A percentile compares a stretch with the other conserved stretches of the same genome.
phyloP scores from a whole-genome alignment of 306 rosid species.

The Argentina anserina region DNA sequence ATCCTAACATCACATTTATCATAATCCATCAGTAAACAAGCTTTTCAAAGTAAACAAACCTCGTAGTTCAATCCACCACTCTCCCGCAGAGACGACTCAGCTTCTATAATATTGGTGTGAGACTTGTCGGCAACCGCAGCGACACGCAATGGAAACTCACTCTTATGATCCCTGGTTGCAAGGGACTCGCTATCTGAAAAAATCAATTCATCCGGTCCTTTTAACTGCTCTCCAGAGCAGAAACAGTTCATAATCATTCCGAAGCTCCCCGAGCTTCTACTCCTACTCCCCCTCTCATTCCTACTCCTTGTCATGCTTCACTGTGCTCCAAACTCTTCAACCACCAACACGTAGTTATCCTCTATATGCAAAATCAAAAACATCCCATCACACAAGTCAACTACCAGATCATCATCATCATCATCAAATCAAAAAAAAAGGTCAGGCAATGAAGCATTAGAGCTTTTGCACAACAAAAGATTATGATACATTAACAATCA shows the following conservation, averaged over 20 bases:
- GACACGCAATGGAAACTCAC: conserved; percentile 29
- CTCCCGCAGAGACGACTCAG: conserved; percentile 75
- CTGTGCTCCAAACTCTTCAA: conserved; percentile 45
- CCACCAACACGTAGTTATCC: conserved; percentile 19
- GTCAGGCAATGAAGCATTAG: conserved; percentile 1
- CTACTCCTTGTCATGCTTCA: conserved; percentile 38
- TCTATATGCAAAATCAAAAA: conserved; percentile 9
- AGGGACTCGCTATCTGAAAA: conserved; percentile 44
- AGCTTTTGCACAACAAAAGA: not conserved
- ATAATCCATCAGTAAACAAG: not conserved
- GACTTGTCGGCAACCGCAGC: conserved; percentile 38
- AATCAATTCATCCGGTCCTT: conserved; percentile 38
- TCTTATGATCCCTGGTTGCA: conserved; percentile 41
- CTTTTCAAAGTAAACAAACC: conserved; percentile 43
- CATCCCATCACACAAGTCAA: conserved; percentile 13
- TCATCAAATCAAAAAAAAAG: not conserved
- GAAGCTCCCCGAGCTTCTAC: conserved; percentile 32
- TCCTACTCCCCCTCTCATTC: conserved; percentile 33
- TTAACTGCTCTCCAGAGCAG: conserved; percentile 50
- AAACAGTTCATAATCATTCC: conserved; percentile 58
- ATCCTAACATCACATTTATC: not conserved
- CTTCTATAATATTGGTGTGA: conserved; percentile 76
- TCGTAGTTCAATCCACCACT: conserved; percentile 83
- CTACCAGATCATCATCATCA: conserved; percentile 5
- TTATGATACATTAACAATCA: not conserved